phyloP scores from a whole-genome alignment of 768 basidiomycete species.

The Leccinum boreale region DNA sequence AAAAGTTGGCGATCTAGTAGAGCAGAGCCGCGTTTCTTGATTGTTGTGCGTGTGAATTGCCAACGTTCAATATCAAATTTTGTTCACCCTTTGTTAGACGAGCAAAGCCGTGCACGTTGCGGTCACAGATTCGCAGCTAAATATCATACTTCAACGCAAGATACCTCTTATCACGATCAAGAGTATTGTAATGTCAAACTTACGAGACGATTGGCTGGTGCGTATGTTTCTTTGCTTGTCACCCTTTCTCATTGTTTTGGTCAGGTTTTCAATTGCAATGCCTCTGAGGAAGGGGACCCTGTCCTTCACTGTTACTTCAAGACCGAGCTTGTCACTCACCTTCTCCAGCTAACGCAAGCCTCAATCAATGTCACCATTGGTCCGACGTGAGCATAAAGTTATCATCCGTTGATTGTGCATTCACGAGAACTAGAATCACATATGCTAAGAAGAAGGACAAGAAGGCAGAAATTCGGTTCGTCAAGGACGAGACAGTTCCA shows the following conservation, averaged over 20 bases:
- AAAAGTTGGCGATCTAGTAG: constrained; percentile 86
- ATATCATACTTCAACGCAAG: constrained; percentile 75
- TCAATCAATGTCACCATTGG: constrained; percentile 69
- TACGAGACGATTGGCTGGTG: constrained; percentile 96
- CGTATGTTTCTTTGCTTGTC: constrained; percentile 16
- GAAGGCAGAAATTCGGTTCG: constrained; percentile 77
- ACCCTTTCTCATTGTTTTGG: constrained; percentile 5
- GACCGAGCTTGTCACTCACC: constrained; percentile 84
- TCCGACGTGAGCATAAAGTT: constrained; percentile 60
- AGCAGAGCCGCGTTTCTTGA: constrained; percentile 84
- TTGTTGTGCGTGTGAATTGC: constrained; percentile 61
- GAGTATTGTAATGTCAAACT: constrained; percentile 79
- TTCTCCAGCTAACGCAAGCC: constrained; percentile 78
- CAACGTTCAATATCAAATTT: not conserved
- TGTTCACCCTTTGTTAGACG: constrained; percentile 17
- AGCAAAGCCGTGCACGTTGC: constrained; percentile 80
- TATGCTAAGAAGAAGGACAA: constrained; percentile 99
- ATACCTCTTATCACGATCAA: constrained; percentile 87
- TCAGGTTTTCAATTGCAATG: constrained; percentile 73
- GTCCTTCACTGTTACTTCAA: constrained; percentile 91
- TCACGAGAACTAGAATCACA: constrained; percentile 57
- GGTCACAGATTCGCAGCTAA: constrained; percentile 57
- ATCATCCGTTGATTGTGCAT: not conserved
- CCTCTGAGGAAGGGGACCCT: constrained; percentile 92
- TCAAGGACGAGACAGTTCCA: constrained; percentile 82